These are phyloP conservation scores for Tagetes patula DNA, from an alignment of 129 eudicot genomes.

Conservation along the genomic window DNA sequence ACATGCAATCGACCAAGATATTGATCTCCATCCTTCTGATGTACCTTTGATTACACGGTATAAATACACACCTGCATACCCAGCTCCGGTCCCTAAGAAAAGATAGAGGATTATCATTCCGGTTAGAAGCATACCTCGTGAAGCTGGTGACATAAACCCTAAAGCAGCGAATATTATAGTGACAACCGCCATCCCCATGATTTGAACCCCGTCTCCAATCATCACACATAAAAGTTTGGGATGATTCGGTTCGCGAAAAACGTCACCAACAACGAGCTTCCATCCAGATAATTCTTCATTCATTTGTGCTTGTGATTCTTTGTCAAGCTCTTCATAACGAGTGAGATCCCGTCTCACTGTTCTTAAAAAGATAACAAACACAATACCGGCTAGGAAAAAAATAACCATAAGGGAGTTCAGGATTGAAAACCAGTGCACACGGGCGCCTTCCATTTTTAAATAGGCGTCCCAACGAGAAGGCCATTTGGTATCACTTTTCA, in stretches of 20 bases:
- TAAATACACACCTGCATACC: slow-evolving; percentile 12
- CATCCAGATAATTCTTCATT: slow-evolving; percentile 61
- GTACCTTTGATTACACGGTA: slow-evolving; percentile 49
- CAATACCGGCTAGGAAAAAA: slow-evolving; percentile 60
- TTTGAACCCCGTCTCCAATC: slow-evolving; percentile 59
- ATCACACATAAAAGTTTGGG: slow-evolving; percentile 49
- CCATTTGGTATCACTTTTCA: slow-evolving; percentile 56
- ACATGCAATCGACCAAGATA: slow-evolving; percentile 60
- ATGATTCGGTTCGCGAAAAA: slow-evolving; percentile 50
- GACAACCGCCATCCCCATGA: slow-evolving; percentile 55
- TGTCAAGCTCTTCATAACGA: slow-evolving; percentile 58
- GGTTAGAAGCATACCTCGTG: slow-evolving; percentile 33
- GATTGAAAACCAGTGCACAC: slow-evolving; percentile 65
- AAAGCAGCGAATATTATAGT: slow-evolving; percentile 26
- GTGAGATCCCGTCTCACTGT: slow-evolving; percentile 65
- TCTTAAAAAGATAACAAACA: slow-evolving; percentile 54
- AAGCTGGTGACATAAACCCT: slow-evolving; percentile 26
- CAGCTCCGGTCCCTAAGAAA: slow-evolving; percentile 17
- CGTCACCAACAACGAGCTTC: slow-evolving; percentile 69
- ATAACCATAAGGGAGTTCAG: slow-evolving; percentile 58
- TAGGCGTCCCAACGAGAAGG: slow-evolving; percentile 68
- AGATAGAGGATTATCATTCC: slow-evolving; percentile 25
- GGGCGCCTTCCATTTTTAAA: slow-evolving; percentile 58
- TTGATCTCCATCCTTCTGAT: slow-evolving; percentile 63
- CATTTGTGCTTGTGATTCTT: slow-evolving; percentile 75